A percentile compares a stretch with the other conserved stretches of the same genome.
Evolutionary conservation across 257 asterid genomes (phyloP).

Genomic region (Rhazya stricta): DNA sequence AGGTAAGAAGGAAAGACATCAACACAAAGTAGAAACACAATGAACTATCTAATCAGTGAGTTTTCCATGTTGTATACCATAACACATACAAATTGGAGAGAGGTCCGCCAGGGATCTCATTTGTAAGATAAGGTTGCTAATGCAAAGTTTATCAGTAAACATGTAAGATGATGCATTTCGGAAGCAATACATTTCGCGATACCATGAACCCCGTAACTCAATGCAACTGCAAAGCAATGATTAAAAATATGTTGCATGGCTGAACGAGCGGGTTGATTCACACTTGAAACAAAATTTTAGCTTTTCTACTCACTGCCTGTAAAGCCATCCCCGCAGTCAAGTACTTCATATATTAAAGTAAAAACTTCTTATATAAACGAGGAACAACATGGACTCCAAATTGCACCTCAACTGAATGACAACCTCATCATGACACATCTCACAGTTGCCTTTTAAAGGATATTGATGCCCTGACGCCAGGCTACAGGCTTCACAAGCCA

Average conservation of each 20-base stretch:
- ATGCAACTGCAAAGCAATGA: background rate
- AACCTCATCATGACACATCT: background rate
- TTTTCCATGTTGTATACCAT: background rate
- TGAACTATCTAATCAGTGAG: background rate
- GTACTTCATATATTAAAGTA: background rate
- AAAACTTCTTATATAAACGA: background rate
- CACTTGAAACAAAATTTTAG: background rate
- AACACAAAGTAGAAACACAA: background rate
- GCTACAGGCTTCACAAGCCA: background rate
- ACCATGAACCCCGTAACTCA: background rate
- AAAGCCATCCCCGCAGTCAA: background rate
- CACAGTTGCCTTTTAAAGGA: background rate
- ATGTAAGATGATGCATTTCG: background rate
- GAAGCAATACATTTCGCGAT: background rate
- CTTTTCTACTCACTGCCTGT: background rate
- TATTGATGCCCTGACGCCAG: background rate
- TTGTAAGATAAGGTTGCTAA: background rate
- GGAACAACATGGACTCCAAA: background rate
- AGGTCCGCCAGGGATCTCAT: background rate
- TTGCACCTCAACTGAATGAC: background rate
- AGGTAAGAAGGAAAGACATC: background rate
- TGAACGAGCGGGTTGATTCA: background rate
- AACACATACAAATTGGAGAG: background rate
- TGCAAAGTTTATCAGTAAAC: background rate
- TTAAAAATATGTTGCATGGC: background rate